Conservation (phyloP, 768 basidiomycete genomes). For the Tubosaeta sp. region DNA sequence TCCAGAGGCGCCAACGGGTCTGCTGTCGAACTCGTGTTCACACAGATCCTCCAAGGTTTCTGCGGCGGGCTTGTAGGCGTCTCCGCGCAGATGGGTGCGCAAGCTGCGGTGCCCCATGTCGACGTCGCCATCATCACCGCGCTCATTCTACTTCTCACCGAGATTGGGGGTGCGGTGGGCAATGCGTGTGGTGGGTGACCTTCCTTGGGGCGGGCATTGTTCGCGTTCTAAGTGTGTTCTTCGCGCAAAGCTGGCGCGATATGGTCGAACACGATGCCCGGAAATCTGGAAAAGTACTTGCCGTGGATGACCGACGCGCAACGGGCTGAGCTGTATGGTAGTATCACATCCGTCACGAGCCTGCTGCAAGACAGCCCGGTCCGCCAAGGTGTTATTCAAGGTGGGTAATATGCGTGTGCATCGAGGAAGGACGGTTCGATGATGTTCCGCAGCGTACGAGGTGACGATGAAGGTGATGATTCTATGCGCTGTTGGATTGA, state of each 20-base stretch:
- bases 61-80: slow-evolving; percentile 69
- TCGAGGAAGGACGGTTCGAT: too few relatives aligned
- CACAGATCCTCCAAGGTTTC: slow-evolving; percentile 68
- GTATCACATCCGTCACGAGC: slow-evolving; percentile 47
- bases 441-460: slow-evolving; percentile 39
- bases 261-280: slow-evolving; percentile 66
- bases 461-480: slow-evolving; percentile 57
- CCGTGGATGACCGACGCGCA: slow-evolving; percentile 43
- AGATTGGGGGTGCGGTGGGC: slow-evolving; percentile 65
- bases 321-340: slow-evolving; percentile 48
- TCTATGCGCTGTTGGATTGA: slow-evolving; percentile 47
- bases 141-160: slow-evolving; percentile 61
- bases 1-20: too few relatives aligned
- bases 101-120: slow-evolving; percentile 58
- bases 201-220: slow-evolving; percentile 4
- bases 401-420: slow-evolving; percentile 21
- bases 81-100: slow-evolving; percentile 54
- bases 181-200: slow-evolving; percentile 48
- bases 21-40: too few relatives aligned
- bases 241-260: slow-evolving; percentile 49
- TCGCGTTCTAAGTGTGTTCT: not conserved
- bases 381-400: slow-evolving; percentile 59
- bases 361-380: slow-evolving; percentile 52
- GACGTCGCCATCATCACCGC: slow-evolving; percentile 69
- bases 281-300: slow-evolving; percentile 50